Evolutionary conservation across 352 stramenopile species (phyloP).

Genomic region (Thraustochytrium striatum): DNA sequence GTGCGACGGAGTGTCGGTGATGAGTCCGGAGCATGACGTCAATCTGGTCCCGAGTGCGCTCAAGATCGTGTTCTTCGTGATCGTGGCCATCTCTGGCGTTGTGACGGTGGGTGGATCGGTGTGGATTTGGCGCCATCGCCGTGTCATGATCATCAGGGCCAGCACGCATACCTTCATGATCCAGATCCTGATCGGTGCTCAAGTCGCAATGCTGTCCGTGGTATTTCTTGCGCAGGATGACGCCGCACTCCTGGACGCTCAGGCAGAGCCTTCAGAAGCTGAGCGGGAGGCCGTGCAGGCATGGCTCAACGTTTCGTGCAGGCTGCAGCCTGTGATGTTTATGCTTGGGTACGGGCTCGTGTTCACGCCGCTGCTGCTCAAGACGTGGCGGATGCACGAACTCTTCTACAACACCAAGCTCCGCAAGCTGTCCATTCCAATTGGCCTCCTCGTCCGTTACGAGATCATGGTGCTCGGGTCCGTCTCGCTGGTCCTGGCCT

Average conservation of each 20-base stretch:
- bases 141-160: background rate
- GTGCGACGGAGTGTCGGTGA: background rate
- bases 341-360: background rate
- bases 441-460: background rate
- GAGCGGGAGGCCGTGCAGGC: background rate
- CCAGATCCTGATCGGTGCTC: background rate
- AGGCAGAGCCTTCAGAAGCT: background rate
- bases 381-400: background rate
- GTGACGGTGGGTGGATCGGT: background rate
- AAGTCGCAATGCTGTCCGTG: background rate
- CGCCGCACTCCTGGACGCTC: background rate
- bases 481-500: background rate
- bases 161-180: background rate
- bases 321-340: background rate
- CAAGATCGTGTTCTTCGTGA: background rate
- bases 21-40: background rate
- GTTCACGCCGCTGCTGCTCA: background rate
- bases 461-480: background rate
- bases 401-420: background rate
- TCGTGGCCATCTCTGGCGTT: background rate
- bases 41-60: background rate
- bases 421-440: background rate
- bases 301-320: background rate
- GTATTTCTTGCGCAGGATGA: background rate
- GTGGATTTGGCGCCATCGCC: background rate